A percentile compares a stretch with the other conserved stretches of the same genome.
Conservation (phyloP, 139 green algal genomes). For the Pleodorina starrii region DNA sequence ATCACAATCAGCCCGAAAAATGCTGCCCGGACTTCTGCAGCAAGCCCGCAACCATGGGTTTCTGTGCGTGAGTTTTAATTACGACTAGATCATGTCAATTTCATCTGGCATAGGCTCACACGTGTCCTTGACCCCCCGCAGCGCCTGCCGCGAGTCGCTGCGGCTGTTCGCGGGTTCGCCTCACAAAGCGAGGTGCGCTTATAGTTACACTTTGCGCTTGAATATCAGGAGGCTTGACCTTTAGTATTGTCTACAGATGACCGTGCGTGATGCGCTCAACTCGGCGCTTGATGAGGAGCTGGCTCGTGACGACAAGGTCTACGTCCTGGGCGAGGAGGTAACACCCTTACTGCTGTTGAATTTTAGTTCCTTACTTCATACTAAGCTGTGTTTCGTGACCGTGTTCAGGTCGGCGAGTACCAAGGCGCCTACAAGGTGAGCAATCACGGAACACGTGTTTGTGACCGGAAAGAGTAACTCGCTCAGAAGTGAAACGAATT, state of each 20-base stretch:
- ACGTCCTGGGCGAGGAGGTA: slow-evolving; percentile 98
- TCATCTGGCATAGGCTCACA: background rate
- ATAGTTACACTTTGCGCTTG: background rate
- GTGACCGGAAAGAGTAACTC: background rate
- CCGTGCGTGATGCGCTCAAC: slow-evolving; percentile 97
- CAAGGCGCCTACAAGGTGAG: slow-evolving; percentile 97
- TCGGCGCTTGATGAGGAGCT: slow-evolving; percentile 98
- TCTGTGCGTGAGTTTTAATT: background rate
- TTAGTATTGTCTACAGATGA: slow-evolving; percentile 80
- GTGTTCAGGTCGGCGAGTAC: slow-evolving; percentile 92
- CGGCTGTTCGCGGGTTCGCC: slow-evolving; percentile 21
- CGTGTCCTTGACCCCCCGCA: background rate
- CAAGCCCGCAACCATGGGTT: slow-evolving; percentile 1
- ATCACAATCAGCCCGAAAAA: slow-evolving; percentile 15
- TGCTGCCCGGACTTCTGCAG: slow-evolving; percentile 18
- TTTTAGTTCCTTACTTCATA: background rate
- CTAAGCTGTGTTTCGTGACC: background rate
- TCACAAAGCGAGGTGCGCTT: slow-evolving; percentile 13
- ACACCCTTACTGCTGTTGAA: background rate
- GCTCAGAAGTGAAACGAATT: background rate
- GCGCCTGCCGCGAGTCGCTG: background rate
- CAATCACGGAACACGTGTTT: slow-evolving; percentile 16
- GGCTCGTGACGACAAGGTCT: slow-evolving; percentile 93
- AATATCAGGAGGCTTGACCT: too few relatives aligned
- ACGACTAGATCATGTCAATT: background rate